Evolutionary conservation across 257 asterid genomes (phyloP).

Genomic region (Ilex aquifolium): DNA sequence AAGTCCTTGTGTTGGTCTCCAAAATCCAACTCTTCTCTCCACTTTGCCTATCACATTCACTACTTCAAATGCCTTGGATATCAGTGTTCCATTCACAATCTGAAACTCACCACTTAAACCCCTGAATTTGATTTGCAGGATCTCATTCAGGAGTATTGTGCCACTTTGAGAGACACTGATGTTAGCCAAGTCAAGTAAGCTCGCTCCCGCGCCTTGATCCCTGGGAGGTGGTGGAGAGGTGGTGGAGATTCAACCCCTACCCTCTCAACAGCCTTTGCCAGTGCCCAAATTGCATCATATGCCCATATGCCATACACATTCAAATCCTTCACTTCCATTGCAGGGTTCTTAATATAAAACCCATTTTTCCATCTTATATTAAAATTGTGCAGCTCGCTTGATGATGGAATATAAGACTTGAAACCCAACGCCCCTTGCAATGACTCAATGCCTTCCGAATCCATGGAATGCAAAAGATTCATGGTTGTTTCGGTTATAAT

Average conservation of each 20-base stretch:
- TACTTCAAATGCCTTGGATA: conserved; percentile 21
- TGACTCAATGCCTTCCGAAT: conserved; percentile 20
- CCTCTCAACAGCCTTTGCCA: conserved; percentile 31
- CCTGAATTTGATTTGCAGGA: conserved; percentile 10
- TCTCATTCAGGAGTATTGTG: conserved; percentile 16
- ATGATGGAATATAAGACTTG: conserved; percentile 21
- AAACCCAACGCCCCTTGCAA: conserved; percentile 40
- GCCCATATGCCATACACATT: conserved; percentile 29
- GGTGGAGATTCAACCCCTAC: conserved; percentile 1
- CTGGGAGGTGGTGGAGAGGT: not conserved
- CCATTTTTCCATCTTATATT: conserved; percentile 30
- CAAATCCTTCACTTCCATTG: conserved; percentile 15
- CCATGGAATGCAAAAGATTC: conserved; percentile 21
- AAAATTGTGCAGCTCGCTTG: conserved; percentile 20
- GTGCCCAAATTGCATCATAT: conserved; percentile 34
- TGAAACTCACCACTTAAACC: conserved; percentile 27
- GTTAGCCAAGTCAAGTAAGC: conserved; percentile 7
- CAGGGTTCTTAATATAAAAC: conserved; percentile 9
- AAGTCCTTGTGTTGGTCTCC: conserved; percentile 29
- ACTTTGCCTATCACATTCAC: conserved; percentile 34
- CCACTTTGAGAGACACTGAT: conserved; percentile 11
- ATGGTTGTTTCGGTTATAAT: conserved; percentile 34
- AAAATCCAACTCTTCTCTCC: conserved; percentile 33
- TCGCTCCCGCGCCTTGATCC: conserved; percentile 1
- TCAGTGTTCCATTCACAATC: conserved; percentile 21